These are phyloP conservation scores for Grigorovia transvaalensis DNA, from an alignment of 805 yeast genomes.

Conservation along the genomic window DNA sequence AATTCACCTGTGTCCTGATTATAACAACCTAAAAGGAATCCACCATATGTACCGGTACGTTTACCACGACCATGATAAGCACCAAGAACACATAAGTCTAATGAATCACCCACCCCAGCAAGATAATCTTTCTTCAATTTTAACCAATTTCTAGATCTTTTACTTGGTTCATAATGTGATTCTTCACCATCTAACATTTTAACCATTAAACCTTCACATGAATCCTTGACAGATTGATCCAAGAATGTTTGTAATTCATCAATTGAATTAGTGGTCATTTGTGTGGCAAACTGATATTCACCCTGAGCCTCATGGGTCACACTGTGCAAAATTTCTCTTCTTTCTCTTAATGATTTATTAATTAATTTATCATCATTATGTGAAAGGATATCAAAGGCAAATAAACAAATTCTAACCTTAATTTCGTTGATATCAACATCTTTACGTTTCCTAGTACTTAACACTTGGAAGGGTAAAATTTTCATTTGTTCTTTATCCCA, in stretches of 20 bases:
- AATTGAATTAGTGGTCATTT: slow-evolving; percentile 55
- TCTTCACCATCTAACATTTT: slow-evolving; percentile 76
- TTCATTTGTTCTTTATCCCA: slow-evolving; percentile 75
- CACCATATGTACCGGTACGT: slow-evolving; percentile 92
- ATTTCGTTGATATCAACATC: slow-evolving; percentile 82
- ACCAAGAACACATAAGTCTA: slow-evolving; percentile 88
- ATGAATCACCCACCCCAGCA: slow-evolving; percentile 91
- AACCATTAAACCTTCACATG: slow-evolving; percentile 96
- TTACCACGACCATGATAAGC: slow-evolving; percentile 92
- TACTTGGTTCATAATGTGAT: slow-evolving; percentile 85
- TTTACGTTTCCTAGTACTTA: slow-evolving; percentile 89
- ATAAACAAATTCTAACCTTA: slow-evolving; percentile 82
- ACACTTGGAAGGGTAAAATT: slow-evolving; percentile 85
- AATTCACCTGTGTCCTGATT: slow-evolving; percentile 86
- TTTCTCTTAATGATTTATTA: slow-evolving; percentile 52
- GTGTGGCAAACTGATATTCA: slow-evolving; percentile 71
- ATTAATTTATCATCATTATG: slow-evolving; percentile 65
- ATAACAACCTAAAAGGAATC: slow-evolving; percentile 82
- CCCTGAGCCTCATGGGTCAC: slow-evolving; percentile 57
- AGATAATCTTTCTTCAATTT: slow-evolving; percentile 91
- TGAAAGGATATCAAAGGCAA: slow-evolving; percentile 80
- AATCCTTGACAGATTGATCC: slow-evolving; percentile 78
- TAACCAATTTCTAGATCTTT: slow-evolving; percentile 90
- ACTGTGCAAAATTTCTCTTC: slow-evolving; percentile 51
- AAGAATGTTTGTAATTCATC: slow-evolving; percentile 72